Percentiles rank a stretch among this genome's conserved stretches.
Conservation (phyloP, 2,329 filamentous ascomycete genomes). For the Penicillium brasilianum region DNA sequence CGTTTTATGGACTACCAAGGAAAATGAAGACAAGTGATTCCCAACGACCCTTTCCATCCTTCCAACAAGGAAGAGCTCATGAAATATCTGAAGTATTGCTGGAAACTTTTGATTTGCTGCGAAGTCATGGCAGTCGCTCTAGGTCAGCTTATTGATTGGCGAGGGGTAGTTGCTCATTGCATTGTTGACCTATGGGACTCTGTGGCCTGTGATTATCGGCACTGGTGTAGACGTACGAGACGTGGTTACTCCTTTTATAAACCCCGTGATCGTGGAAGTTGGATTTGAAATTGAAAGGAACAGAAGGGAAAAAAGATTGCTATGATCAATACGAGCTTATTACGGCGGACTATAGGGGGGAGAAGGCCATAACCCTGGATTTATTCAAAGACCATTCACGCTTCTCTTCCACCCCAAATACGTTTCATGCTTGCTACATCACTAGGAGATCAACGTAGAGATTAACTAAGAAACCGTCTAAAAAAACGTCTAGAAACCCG, state of each 20-base stretch:
- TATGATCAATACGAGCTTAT: not conserved
- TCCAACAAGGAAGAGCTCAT: not conserved
- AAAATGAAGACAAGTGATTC: not conserved
- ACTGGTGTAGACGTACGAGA: not conserved
- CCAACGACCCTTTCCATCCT: not conserved
- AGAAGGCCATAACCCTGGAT: no score
- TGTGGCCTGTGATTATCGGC: not conserved
- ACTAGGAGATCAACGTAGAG: no score
- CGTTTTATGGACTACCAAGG: not conserved
- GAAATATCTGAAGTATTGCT: not conserved
- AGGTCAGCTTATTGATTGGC: not conserved
- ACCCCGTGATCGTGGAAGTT: not conserved
- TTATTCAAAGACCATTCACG: no score
- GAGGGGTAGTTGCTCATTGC: not conserved
- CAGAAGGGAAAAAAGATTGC: not conserved
- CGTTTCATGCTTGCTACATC: no score
- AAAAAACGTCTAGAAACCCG: no score
- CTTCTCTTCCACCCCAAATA: no score
- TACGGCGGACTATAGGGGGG: no score
- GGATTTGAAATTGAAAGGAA: not conserved
- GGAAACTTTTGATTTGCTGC: not conserved
- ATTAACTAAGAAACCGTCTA: no score
- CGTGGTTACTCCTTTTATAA: not conserved
- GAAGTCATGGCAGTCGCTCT: not conserved
- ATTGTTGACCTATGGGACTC: not conserved